These are phyloP conservation scores for Rhytidiadelphus loreus DNA, from an alignment of 225 moss, liverwort and hornwort genomes.

Conservation along the genomic window DNA sequence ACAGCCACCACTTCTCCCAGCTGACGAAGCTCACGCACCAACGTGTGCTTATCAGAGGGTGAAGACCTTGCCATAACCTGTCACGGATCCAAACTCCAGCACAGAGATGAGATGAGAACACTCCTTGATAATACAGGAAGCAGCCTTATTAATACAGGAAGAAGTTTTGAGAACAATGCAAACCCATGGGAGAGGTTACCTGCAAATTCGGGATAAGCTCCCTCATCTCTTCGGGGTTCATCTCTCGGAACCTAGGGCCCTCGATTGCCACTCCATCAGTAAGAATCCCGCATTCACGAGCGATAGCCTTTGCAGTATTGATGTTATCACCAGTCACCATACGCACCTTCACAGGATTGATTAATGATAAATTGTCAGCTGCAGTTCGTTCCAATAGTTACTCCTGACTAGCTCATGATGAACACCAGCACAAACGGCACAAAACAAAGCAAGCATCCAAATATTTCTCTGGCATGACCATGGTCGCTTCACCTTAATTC, in stretches of 20 bases:
- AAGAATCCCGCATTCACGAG: conserved; percentile 86
- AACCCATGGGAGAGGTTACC: conserved; percentile 19
- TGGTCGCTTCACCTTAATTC: conserved; percentile 55
- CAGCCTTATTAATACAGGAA: neutral
- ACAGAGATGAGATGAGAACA: neutral
- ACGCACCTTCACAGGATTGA: conserved; percentile 39
- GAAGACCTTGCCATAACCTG: conserved; percentile 99
- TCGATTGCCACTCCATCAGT: conserved; percentile 76
- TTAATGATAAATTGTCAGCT: neutral
- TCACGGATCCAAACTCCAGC: neutral
- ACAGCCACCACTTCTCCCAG: conserved; percentile 89
- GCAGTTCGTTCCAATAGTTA: neutral
- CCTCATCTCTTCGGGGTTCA: conserved; percentile 41
- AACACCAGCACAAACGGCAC: neutral
- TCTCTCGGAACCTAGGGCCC: conserved; percentile 55
- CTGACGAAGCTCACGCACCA: conserved; percentile 55
- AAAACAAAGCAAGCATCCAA: neutral
- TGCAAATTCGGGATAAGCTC: conserved; percentile 53
- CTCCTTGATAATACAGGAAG: neutral
- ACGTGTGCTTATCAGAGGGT: conserved; percentile 66
- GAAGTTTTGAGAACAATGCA: neutral
- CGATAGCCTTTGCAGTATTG: conserved; percentile 78
- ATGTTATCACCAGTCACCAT: conserved; percentile 97
- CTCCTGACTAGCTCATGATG: neutral
- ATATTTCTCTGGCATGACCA: neutral